Conservation (phyloP, 768 basidiomycete genomes). For the Leccinum imitatum region DNA sequence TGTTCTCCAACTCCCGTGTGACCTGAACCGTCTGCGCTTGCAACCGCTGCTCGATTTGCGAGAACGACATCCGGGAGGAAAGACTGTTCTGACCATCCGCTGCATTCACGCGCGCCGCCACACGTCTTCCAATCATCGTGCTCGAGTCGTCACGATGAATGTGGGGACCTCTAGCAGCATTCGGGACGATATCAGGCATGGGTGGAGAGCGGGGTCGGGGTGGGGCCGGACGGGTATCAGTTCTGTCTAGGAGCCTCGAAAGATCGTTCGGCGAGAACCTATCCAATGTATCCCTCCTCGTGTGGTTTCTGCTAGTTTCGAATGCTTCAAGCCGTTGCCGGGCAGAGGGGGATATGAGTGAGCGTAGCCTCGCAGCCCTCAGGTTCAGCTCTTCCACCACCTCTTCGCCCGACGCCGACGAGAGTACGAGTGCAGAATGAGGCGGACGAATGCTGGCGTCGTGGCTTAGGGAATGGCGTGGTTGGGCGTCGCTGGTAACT, state of each 20-base stretch:
- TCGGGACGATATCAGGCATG: conserved; percentile 30
- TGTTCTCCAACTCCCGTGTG: conserved; percentile 33
- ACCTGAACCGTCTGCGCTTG: conserved; percentile 32
- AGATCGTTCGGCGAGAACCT: conserved; percentile 19
- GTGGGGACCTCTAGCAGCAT: conserved; percentile 17
- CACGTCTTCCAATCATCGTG: conserved; percentile 36
- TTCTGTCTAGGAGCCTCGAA: conserved; percentile 11
- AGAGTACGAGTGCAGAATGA: conserved; percentile 33
- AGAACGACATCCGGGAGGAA: conserved; percentile 21
- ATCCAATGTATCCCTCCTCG: conserved; percentile 24
- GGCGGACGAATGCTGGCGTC: conserved; percentile 30
- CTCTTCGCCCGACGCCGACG: conserved; percentile 19
- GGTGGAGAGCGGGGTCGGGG: conserved; percentile 30
- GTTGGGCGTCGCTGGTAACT: conserved; percentile 6
- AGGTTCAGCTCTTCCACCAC: conserved; percentile 28
- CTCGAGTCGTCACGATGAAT: conserved; percentile 30
- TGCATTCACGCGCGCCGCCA: conserved; percentile 30
- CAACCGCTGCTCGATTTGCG: conserved; percentile 30
- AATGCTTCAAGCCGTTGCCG: conserved; percentile 36
- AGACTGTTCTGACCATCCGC: conserved; percentile 19
- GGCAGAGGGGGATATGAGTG: conserved; percentile 30
- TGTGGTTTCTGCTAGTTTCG: conserved; percentile 17
- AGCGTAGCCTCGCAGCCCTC: conserved; percentile 29
- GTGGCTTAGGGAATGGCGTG: conserved; percentile 9
- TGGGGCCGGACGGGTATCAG: conserved; percentile 14